phyloP scores from a whole-genome alignment of 192 early-diverging fungal species.

The Thamnidium elegans region DNA sequence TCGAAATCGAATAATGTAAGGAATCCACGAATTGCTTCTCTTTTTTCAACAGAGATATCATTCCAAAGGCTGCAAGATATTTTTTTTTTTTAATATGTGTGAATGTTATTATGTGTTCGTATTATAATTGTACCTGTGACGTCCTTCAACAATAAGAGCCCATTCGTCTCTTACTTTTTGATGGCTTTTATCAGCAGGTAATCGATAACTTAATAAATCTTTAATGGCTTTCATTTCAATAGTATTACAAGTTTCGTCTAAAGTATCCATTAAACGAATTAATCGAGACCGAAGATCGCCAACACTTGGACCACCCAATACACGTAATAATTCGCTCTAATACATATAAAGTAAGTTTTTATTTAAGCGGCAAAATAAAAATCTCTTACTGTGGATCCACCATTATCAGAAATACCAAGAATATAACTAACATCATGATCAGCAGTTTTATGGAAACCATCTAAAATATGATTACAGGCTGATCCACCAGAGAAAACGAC shows the following conservation, averaged over 20 bases:
- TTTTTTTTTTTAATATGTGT: background rate
- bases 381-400: slow-evolving; percentile 47
- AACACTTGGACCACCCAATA: slow-evolving; percentile 73
- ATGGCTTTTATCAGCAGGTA: slow-evolving; percentile 52
- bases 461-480: slow-evolving; percentile 59
- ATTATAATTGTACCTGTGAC: slow-evolving; percentile 48
- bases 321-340: slow-evolving; percentile 63
- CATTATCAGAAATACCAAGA: slow-evolving; percentile 74
- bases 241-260: slow-evolving; percentile 39
- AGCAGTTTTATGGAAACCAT: slow-evolving; percentile 53
- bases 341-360: slow-evolving; percentile 27
- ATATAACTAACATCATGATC: slow-evolving; percentile 59
- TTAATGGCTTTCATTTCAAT: slow-evolving; percentile 60
- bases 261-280: slow-evolving; percentile 62
- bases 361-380: background rate
- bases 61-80: slow-evolving; percentile 54
- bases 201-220: slow-evolving; percentile 67
- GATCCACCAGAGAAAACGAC: slow-evolving; percentile 75
- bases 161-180: slow-evolving; percentile 69
- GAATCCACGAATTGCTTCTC: slow-evolving; percentile 72
- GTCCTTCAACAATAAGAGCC: slow-evolving; percentile 70
- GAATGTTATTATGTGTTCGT: background rate
- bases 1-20: slow-evolving; percentile 65
- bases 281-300: slow-evolving; percentile 70
- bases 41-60: slow-evolving; percentile 50